Percentiles rank a stretch among this genome's conserved stretches.
Conservation (phyloP, 345 rosid genomes). For the Anacardium occidentale region DNA sequence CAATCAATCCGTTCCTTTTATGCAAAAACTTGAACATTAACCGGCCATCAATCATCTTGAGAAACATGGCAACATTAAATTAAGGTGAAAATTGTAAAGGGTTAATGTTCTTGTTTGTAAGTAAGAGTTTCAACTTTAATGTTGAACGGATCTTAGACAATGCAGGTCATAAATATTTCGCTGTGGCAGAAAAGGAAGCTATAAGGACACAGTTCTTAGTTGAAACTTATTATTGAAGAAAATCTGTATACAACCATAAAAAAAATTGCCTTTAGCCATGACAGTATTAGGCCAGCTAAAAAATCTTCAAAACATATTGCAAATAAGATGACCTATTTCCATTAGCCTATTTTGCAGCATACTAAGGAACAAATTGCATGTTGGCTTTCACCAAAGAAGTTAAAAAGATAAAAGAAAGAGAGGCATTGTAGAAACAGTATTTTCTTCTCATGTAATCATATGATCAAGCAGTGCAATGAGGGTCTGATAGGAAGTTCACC, state of each 20-base stretch:
- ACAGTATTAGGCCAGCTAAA: neutral
- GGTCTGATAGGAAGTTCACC: neutral
- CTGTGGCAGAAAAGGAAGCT: too few species aligned
- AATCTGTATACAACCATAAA: neutral
- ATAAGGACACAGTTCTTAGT: neutral
- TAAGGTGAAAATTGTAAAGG: too few species aligned
- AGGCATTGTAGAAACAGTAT: neutral
- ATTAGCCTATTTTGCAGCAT: neutral
- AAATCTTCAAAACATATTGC: neutral
- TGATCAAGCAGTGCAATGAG: conserved; percentile 5
- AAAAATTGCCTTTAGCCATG: neutral
- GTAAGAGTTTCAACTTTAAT: too few species aligned
- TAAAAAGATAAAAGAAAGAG: neutral
- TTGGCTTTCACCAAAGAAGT: neutral
- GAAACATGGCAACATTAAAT: too few species aligned
- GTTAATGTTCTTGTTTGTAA: too few species aligned
- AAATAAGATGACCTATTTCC: too few species aligned
- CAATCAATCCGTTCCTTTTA: too few species aligned
- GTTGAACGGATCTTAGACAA: too few species aligned
- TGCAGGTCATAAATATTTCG: too few species aligned
- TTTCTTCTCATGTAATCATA: neutral
- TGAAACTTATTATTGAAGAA: neutral
- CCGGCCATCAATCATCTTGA: too few species aligned
- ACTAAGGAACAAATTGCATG: neutral
- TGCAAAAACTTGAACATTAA: too few species aligned